phyloP scores from a whole-genome alignment of 208 protist genomes.

The Herpetomonas tarakana region DNA sequence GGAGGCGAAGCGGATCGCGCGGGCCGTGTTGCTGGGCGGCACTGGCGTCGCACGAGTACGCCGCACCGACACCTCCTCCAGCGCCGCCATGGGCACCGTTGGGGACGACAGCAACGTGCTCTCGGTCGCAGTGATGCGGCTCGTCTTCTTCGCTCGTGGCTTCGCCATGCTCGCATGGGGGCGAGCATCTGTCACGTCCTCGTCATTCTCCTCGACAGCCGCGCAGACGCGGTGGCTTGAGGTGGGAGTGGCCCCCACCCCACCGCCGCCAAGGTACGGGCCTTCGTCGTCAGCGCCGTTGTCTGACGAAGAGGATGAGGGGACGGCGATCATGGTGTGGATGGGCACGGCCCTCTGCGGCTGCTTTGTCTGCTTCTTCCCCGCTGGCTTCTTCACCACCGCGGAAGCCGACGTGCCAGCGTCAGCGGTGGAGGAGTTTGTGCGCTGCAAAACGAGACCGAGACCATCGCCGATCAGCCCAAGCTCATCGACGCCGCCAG shows the following conservation, averaged over 20 bases:
- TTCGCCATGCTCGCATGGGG: too few relatives aligned
- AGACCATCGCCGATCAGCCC: background rate
- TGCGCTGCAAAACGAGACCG: background rate
- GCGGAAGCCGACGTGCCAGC: background rate
- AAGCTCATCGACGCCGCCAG: background rate
- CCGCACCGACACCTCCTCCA: background rate
- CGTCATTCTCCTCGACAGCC: too few relatives aligned
- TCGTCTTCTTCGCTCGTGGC: too few relatives aligned
- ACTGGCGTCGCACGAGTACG: background rate
- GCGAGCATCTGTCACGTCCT: too few relatives aligned
- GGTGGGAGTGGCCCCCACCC: background rate
- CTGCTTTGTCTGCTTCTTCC: background rate
- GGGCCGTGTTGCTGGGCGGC: background rate
- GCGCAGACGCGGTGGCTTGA: background rate
- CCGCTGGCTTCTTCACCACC: background rate
- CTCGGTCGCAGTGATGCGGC: too few relatives aligned
- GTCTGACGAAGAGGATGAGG: conserved; percentile 3
- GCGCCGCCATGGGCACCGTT: background rate
- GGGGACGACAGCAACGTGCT: too few relatives aligned
- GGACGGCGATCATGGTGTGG: conserved; percentile 6
- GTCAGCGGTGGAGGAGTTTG: background rate
- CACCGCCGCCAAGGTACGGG: background rate
- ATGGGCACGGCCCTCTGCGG: background rate
- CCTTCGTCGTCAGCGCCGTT: background rate
- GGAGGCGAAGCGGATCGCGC: background rate